Evolutionary conservation across 805 yeast species (phyloP), one percentile per base, ranked within the genome.

Genomic region (Danielia oregonensis): DNA sequence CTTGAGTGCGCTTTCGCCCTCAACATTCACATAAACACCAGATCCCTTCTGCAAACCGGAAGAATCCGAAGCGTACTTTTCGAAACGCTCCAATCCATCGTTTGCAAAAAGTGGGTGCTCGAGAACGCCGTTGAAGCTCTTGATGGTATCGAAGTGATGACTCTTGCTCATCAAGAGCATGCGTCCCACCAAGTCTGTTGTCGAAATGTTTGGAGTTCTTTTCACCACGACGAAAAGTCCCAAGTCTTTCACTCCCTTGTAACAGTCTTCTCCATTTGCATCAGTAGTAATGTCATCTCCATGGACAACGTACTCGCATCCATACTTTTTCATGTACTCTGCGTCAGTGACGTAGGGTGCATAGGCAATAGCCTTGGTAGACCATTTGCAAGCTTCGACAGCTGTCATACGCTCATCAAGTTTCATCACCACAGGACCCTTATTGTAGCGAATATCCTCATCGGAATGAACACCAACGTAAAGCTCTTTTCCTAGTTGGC

Each of bases 251-350:
- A 89, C 86, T 17, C 58, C 70, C 38, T 83, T 82, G 61, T 93
- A 93, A 52, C 97, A 87, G 61, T 93, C 98, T 37, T 86, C 80
- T 2, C 98, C 98, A 52, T 86, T 73, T 11, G 96, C 96, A 60
- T 93, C 97, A 2, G 97, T 85, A 17, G 97, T 93, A 46, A 93
- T 87, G 55, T 93, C 98, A 60, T 93, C 98, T 5, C 98, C 98
- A 59, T 93, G 98, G 8, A 93, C 96, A n/a, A 93, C 98, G 56
- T 80, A 93, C 52, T 77, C 62, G 64, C 98, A 93, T 5, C 74
- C 76, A 52, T 76, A 76, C 17, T 67, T 46, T 48, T 84, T 87
- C 86, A 88, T 74, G 33, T 86, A 82, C 26, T 63, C 65, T 1
- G 95, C 94, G 44, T 79, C 84, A 0, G 98, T 93, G 10, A 91